Base-by-base conservation (phyloP, 805 yeast genomes). In the Candida ulmi region DNA sequence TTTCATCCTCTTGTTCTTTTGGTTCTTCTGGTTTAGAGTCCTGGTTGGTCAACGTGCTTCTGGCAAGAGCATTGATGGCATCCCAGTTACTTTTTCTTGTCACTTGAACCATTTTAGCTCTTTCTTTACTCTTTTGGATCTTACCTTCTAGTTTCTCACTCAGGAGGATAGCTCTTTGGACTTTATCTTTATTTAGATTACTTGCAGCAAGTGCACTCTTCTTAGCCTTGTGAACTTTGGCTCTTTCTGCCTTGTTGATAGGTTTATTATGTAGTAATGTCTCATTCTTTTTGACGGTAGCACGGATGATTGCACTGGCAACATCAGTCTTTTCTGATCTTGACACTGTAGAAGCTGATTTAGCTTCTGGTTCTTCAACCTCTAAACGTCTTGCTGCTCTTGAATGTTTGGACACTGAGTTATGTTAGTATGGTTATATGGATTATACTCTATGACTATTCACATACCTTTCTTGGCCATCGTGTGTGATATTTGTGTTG, bases 361-460 rank as follows among this genome's bases (percentile, higher is more conserved):
- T 73, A 9, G 72, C 72, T 50, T 71, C 75, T 1, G 72, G 66
- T 16, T 63, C 69, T 4, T 55, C 62, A 12, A 64, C 59, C 43
- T 70, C 74, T 7, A 81, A 83, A 57, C 88, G 69, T 63, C 90
- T 77, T 2, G 93, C 90, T 3, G 88, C 88, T 64, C 93, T 72
- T 33, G 88, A 80, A 44, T 73, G 78, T 48, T 80, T 81, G 16
- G 87, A 80, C 21, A 79, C 72, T 65, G 33, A 3, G 11, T 17
- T 7, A 4, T 17, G 38, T 33, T 38, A 35, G 34, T n/a, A 19
- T 12, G n/a, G 4, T 15, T 18, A n/a, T n/a, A n/a, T n/a, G n/a
- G n/a, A n/a, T n/a, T n/a, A n/a, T n/a, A n/a, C n/a, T n/a, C n/a
- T n/a, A n/a, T n/a, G 18, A 29, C 3, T 21, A 21, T 17, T 8